phyloP scores from a whole-genome alignment of 768 basidiomycete genomes.

The Lentinula sp. region DNA sequence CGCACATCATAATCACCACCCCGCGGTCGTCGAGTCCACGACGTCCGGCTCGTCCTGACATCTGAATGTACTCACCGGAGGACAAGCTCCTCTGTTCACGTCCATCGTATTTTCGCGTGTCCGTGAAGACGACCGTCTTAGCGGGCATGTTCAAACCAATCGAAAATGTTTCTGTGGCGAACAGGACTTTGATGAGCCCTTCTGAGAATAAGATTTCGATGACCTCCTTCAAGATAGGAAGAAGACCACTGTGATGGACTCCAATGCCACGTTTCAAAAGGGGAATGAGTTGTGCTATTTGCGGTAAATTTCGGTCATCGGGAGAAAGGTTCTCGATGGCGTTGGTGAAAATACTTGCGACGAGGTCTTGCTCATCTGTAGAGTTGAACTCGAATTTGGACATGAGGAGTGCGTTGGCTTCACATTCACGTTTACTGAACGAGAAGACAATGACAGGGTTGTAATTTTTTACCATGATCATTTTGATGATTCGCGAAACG shows the following conservation, averaged over 20 bases:
- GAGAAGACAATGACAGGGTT: constrained; percentile 98
- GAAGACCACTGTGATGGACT: constrained; percentile 95
- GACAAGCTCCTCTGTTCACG: constrained; percentile 90
- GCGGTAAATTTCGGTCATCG: constrained; percentile 86
- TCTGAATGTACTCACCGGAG: constrained; percentile 97
- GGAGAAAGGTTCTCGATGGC: constrained; percentile 85
- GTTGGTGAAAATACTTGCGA: constrained; percentile 87
- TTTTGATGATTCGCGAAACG: constrained; percentile 94
- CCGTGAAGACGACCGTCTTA: constrained; percentile 97
- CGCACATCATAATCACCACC: constrained; percentile 99
- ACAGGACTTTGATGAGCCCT: constrained; percentile 94
- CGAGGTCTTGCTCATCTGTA: constrained; percentile 84
- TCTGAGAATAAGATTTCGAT: constrained; percentile 99
- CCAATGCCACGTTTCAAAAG: constrained; percentile 93
- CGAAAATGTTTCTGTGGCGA: constrained; percentile 98
- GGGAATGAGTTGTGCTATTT: constrained; percentile 89
- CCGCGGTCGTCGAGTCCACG: constrained; percentile 98
- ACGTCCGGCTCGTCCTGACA: constrained; percentile 97
- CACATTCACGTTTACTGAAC: constrained; percentile 97
- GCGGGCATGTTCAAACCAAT: constrained; percentile 99
- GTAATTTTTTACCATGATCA: constrained; percentile 97
- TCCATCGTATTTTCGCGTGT: constrained; percentile 94
- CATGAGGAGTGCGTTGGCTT: constrained; percentile 83
- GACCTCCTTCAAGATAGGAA: constrained; percentile 97
- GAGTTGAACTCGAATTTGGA: constrained; percentile 96